Conservation (phyloP, 176 grass and related monocot species). For the Avena sativa region DNA sequence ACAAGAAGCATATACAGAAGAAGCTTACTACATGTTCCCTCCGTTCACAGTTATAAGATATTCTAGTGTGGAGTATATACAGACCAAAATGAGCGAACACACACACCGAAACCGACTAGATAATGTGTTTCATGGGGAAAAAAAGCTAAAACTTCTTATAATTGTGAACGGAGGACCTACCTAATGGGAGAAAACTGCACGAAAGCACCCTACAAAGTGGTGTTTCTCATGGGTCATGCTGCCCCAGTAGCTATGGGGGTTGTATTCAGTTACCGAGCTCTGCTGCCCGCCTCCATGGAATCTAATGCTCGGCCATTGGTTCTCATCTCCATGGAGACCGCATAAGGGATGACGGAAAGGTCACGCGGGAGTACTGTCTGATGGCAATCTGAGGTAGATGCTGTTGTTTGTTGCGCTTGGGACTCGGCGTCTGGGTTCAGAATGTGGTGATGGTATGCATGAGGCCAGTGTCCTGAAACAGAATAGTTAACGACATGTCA, state of each 20-base stretch:
- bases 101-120: too few species aligned
- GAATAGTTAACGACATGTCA: background rate
- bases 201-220: background rate
- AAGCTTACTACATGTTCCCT: background rate
- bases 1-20: background rate
- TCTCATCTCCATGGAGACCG: constrained; percentile 19
- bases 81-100: too few species aligned
- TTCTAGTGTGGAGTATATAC: too few species aligned
- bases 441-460: constrained; percentile 48
- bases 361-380: background rate
- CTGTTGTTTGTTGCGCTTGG: background rate
- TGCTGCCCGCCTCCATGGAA: constrained; percentile 43
- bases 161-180: background rate
- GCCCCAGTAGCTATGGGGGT: background rate
- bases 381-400: constrained; percentile 11
- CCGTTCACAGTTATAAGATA: too few species aligned
- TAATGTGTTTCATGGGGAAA: too few species aligned
- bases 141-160: too few species aligned
- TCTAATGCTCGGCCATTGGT: constrained; percentile 20
- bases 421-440: constrained; percentile 32
- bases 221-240: background rate
- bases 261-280: constrained; percentile 16
- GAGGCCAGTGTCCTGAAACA: constrained; percentile 50
- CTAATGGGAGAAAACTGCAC: too few species aligned
- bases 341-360: background rate